These are phyloP conservation scores for Colletotrichum aenigma DNA, from an alignment of 2,329 filamentous ascomycete genomes.

Conservation along the genomic window DNA sequence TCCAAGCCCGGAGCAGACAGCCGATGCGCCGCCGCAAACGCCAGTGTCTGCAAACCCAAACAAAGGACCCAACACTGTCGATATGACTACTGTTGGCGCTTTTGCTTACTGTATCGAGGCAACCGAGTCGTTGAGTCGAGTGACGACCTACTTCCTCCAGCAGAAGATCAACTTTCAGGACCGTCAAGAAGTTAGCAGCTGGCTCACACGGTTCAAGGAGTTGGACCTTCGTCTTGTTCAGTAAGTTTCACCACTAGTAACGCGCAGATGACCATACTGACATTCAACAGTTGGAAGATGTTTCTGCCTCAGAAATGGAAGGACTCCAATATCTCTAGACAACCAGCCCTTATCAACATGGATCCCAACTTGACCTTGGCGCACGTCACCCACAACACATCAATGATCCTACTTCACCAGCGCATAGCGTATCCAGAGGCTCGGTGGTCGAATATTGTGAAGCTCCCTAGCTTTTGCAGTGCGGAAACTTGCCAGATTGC, in stretches of 20 bases:
- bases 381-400: conserved; percentile 53
- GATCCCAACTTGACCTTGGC: conserved; percentile 55
- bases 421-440: conserved; percentile 47
- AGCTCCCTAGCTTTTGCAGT: conserved; percentile 46
- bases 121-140: conserved; percentile 48
- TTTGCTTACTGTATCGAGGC: conserved; percentile 53
- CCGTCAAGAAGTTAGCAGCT: conserved; percentile 43
- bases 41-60: background rate
- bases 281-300: conserved; percentile 42
- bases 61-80: conserved; percentile 18
- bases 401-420: conserved; percentile 54
- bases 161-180: conserved; percentile 43
- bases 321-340: conserved; percentile 32
- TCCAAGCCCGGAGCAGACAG: conserved; percentile 24
- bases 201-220: conserved; percentile 52
- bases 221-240: conserved; percentile 49
- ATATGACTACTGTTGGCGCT: conserved; percentile 44
- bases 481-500: conserved; percentile 53
- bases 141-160: conserved; percentile 49
- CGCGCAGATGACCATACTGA: background rate
- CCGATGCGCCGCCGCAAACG: conserved; percentile 16
- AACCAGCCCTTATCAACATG: conserved; percentile 33
- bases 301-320: conserved; percentile 47
- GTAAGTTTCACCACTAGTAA: conserved; percentile 19
- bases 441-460: conserved; percentile 30